A percentile compares a stretch with the other conserved stretches of the same genome.
phyloP scores from a whole-genome alignment of 306 rosid species.

The Cucumis hystrix region DNA sequence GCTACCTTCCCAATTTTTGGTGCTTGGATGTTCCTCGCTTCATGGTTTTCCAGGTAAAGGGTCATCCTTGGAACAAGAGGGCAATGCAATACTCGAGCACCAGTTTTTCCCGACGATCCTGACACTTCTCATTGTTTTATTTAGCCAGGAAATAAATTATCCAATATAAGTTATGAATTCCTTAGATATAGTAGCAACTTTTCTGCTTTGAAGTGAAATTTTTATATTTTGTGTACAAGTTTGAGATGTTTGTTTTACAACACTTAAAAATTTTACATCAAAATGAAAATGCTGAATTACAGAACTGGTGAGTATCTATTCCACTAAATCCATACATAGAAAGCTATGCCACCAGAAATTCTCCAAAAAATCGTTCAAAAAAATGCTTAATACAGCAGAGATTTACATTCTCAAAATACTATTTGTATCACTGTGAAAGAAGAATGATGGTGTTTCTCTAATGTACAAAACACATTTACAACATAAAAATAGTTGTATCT shows the following conservation, averaged over 20 bases:
- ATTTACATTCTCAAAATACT: background rate
- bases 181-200: background rate
- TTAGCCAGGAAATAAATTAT: background rate
- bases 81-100: background rate
- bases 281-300: background rate
- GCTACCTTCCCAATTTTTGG: constrained; percentile 57
- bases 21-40: constrained; percentile 63
- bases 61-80: background rate
- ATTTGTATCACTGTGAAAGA: background rate
- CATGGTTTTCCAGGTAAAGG: constrained; percentile 19
- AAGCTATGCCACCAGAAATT: background rate
- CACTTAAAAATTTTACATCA: background rate
- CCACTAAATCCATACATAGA: background rate
- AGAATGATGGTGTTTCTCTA: background rate
- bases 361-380: background rate
- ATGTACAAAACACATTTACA: constrained; percentile 4
- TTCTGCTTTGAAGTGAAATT: background rate
- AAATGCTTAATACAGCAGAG: background rate
- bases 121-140: background rate
- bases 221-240: background rate
- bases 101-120: background rate
- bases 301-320: background rate
- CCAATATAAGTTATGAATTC: background rate
- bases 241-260: background rate
- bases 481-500: background rate